phyloP scores from a whole-genome alignment of 2,329 filamentous ascomycete species.

The Penicillium sp. region DNA sequence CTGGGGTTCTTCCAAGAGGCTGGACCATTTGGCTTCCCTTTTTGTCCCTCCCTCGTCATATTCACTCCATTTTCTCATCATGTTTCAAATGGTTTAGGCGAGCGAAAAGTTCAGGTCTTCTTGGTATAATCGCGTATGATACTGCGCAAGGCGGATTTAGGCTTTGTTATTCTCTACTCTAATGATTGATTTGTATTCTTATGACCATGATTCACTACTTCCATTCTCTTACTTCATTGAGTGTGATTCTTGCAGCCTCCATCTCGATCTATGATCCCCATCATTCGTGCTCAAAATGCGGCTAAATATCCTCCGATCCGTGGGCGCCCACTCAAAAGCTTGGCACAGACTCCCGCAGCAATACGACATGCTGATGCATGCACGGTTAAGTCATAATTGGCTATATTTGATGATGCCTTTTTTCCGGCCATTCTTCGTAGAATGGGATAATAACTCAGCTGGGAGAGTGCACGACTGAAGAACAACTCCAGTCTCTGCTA shows the following conservation, averaged over 20 bases:
- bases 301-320: background rate
- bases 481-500: constrained; percentile 4
- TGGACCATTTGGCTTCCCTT: constrained; percentile 10
- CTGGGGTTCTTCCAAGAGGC: constrained; percentile 10
- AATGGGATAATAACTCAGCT: constrained; percentile 7
- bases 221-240: background rate
- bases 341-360: background rate
- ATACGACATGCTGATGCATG: too few species aligned
- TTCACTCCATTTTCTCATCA: constrained; percentile 10
- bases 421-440: too few species aligned
- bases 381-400: background rate
- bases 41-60: constrained; percentile 11
- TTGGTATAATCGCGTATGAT: constrained; percentile 20
- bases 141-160: constrained; percentile 5
- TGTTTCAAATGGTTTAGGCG: constrained; percentile 2
- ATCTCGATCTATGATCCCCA: background rate
- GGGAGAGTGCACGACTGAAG: constrained; percentile 6
- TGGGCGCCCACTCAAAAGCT: background rate
- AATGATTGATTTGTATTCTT: constrained; percentile 10
- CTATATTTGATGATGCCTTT: background rate
- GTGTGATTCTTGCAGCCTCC: background rate
- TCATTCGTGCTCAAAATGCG: background rate
- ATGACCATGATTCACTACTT: background rate
- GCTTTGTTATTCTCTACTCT: constrained; percentile 14
- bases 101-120: constrained; percentile 12